Evolutionary conservation across 1,139 yeast species (phyloP).

Genomic region (Sugiyamaella novakii): DNA sequence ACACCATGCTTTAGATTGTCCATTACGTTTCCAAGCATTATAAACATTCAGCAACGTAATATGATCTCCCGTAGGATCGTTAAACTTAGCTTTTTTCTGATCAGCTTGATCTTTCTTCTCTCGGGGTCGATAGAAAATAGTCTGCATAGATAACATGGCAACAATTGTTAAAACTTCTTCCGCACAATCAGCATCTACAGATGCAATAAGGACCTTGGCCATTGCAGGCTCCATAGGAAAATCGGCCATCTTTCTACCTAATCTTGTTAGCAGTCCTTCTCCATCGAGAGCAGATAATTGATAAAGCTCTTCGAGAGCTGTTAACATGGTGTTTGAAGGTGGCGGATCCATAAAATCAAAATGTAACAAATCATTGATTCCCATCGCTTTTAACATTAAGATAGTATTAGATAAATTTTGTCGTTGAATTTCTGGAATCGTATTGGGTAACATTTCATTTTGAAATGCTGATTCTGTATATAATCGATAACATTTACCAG

Average conservation of each 20-base stretch:
- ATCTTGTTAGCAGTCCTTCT: constrained; percentile 67
- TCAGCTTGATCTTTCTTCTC: constrained; percentile 80
- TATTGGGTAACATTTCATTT: constrained; percentile 78
- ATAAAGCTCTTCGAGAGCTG: constrained; percentile 82
- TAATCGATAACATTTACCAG: constrained; percentile 75
- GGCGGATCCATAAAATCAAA: constrained; percentile 98
- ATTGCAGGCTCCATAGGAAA: constrained; percentile 96
- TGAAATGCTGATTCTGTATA: constrained; percentile 70
- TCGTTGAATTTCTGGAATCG: constrained; percentile 91
- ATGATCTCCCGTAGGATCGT: constrained; percentile 84
- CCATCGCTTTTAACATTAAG: constrained; percentile 92
- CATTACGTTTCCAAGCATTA: constrained; percentile 69
- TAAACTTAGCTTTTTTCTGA: constrained; percentile 69
- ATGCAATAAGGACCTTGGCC: constrained; percentile 75
- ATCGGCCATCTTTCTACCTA: constrained; percentile 85
- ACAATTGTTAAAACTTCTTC: constrained; percentile 84
- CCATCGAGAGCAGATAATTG: constrained; percentile 82
- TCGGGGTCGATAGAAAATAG: constrained; percentile 80
- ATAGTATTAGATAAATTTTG: constrained; percentile 85
- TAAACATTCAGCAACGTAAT: constrained; percentile 80
- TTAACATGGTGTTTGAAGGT: constrained; percentile 67
- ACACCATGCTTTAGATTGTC: constrained; percentile 75
- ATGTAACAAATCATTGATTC: constrained; percentile 73
- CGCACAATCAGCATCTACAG: constrained; percentile 74
- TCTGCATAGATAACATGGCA: constrained; percentile 89